These are phyloP conservation scores for Diaporthe sp. DNA, from an alignment of 2,329 filamentous ascomycete species.

Conservation along the genomic window DNA sequence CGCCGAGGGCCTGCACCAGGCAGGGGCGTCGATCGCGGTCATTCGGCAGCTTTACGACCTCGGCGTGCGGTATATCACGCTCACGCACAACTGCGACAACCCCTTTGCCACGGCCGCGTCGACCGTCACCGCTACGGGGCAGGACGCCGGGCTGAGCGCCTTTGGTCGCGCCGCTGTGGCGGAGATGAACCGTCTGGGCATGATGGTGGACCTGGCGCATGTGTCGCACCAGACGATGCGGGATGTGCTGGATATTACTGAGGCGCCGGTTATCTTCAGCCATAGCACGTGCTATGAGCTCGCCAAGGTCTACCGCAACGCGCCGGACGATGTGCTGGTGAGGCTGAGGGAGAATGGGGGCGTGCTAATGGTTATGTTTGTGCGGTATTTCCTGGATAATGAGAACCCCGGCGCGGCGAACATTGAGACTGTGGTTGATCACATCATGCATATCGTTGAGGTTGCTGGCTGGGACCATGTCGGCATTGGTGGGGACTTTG, in stretches of 20 bases:
- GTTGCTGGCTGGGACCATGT: constrained; percentile 75
- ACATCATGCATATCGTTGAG: constrained; percentile 73
- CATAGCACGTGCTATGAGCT: constrained; percentile 39
- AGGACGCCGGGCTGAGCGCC: constrained; percentile 39
- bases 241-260: constrained; percentile 37
- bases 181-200: constrained; percentile 50
- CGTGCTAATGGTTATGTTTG: constrained; percentile 40
- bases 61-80: constrained; percentile 44
- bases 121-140: constrained; percentile 7
- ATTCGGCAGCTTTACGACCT: constrained; percentile 35
- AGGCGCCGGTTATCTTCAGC: constrained; percentile 41
- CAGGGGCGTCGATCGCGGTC: constrained; percentile 26
- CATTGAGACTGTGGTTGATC: constrained; percentile 70
- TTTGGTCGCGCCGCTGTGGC: constrained; percentile 42
- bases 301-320: constrained; percentile 47
- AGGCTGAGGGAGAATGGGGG: constrained; percentile 33
- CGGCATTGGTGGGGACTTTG: constrained; percentile 76
- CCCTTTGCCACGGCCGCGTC: constrained; percentile 9
- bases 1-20: constrained; percentile 28
- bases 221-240: constrained; percentile 41
- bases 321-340: constrained; percentile 46
- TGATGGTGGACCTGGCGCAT: constrained; percentile 43
- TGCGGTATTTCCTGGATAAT: constrained; percentile 40
- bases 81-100: constrained; percentile 38
- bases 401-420: constrained; percentile 67